Evolutionary conservation across 2,329 filamentous ascomycete genomes (phyloP).

Genomic region (Monilinia aucupariae): DNA sequence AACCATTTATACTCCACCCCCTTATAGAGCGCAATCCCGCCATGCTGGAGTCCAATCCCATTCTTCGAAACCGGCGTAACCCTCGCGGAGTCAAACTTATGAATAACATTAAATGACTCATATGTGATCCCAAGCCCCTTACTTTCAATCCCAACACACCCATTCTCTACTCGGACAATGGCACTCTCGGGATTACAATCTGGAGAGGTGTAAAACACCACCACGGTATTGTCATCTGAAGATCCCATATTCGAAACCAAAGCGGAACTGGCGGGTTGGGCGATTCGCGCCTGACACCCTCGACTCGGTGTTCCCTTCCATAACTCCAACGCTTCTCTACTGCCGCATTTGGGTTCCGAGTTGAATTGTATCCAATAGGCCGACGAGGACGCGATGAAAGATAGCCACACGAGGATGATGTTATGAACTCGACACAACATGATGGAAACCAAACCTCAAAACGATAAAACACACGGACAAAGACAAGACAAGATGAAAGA

Average conservation of each 20-base stretch:
- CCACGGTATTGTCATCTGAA: constrained; percentile 5
- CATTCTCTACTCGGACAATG: constrained; percentile 9
- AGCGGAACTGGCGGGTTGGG: background rate
- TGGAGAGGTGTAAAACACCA: constrained; percentile 3
- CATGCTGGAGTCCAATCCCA: background rate
- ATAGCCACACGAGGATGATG: background rate
- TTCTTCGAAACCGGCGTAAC: constrained; percentile 13
- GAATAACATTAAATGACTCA: constrained; percentile 7
- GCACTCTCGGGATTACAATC: constrained; percentile 8
- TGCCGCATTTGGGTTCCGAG: background rate
- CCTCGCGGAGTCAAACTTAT: background rate
- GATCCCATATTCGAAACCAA: constrained; percentile 1
- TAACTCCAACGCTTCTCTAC: background rate
- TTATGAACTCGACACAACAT: constrained; percentile 1
- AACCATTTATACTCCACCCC: constrained; percentile 7
- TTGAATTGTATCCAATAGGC: constrained; percentile 10
- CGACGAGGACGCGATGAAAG: background rate
- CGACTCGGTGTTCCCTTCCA: background rate
- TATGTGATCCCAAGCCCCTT: background rate
- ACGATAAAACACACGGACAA: background rate
- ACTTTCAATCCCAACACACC: background rate
- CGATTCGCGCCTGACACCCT: background rate
- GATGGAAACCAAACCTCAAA: background rate
- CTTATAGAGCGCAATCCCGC: constrained; percentile 2
- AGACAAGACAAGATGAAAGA: background rate